A percentile compares a stretch with the other conserved stretches of the same genome.
Evolutionary conservation across 139 green algal species (phyloP).

Genomic region (Tetraselmis striata): DNA sequence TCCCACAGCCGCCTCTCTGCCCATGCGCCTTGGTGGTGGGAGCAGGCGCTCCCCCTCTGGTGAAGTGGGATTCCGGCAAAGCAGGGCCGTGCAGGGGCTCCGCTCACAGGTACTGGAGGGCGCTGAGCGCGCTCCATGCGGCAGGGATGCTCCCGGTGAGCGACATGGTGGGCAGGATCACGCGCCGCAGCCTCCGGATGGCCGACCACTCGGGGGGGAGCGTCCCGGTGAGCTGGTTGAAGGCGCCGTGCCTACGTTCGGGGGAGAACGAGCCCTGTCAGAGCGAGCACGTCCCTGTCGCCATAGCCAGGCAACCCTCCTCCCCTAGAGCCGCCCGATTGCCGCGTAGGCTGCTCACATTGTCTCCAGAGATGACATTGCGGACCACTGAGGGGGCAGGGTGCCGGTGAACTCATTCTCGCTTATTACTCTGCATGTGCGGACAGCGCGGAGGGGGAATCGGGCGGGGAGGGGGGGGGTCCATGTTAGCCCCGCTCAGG

Average conservation of each 20-base stretch:
- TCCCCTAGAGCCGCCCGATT: too few species aligned
- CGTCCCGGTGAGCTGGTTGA: not conserved
- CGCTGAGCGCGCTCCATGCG: not conserved
- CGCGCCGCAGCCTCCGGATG: not conserved
- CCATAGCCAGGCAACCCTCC: too few species aligned
- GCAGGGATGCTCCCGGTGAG: not conserved
- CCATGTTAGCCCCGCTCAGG: too few species aligned
- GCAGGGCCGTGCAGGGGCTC: too few species aligned
- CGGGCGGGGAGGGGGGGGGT: too few species aligned
- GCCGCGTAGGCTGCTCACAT: not conserved
- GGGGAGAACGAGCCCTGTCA: not conserved
- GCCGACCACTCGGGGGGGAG: not conserved
- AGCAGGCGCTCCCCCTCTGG: too few species aligned
- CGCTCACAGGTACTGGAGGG: not conserved
- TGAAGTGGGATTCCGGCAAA: too few species aligned
- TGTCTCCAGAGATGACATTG: not conserved
- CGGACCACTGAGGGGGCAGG: not conserved
- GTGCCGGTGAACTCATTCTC: not conserved
- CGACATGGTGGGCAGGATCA: not conserved
- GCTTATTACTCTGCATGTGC: not conserved
- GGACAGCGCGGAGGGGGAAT: too few species aligned
- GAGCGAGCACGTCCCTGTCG: too few species aligned
- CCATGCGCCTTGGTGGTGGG: too few species aligned
- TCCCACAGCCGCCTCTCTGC: too few species aligned
- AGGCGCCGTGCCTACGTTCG: not conserved